Evolutionary conservation across 441 rosid species (phyloP).

Genomic region (Francoa sonchifolia): DNA sequence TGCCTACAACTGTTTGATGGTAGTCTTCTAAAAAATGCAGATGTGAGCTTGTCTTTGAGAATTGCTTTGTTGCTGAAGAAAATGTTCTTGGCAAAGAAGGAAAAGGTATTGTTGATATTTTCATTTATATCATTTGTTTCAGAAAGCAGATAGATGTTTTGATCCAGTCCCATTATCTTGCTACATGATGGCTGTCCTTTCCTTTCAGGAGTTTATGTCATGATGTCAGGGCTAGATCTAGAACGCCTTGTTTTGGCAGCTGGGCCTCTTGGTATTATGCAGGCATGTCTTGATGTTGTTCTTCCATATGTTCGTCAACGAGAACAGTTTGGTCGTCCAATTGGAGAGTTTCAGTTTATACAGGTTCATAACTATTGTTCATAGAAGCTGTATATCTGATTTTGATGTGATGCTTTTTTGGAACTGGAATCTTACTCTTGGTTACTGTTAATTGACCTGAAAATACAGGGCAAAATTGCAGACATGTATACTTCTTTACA

Average conservation of each 20-base stretch:
- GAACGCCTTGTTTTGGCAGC: conserved; percentile 88
- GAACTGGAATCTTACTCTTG: no score
- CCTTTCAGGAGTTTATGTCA: conserved; percentile 74
- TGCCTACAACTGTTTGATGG: conserved; percentile 14
- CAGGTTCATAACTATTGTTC: conserved; percentile 39
- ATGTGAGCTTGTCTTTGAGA: conserved; percentile 92
- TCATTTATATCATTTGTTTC: background rate
- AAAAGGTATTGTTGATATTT: conserved; percentile 43
- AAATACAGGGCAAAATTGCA: conserved; percentile 79
- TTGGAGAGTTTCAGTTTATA: conserved; percentile 84
- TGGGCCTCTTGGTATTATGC: conserved; percentile 94
- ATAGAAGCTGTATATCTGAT: no score
- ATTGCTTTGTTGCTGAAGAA: conserved; percentile 82
- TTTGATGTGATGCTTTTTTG: no score
- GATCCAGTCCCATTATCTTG: conserved; percentile 3
- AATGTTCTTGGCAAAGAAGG: conserved; percentile 84
- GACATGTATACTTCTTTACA: conserved; percentile 89
- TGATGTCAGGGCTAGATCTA: conserved; percentile 96
- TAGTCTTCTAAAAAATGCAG: conserved; percentile 21
- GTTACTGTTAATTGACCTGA: conserved; percentile 13
- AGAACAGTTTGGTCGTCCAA: conserved; percentile 82
- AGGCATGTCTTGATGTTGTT: conserved; percentile 83
- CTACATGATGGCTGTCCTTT: conserved; percentile 8
- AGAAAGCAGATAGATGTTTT: background rate
- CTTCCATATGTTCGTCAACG: conserved; percentile 82